Evolutionary conservation across 1,284 basidiomycete species (phyloP), one percentile per base, ranked within the genome.

Genomic region (Sanghuangporus weigelae): DNA sequence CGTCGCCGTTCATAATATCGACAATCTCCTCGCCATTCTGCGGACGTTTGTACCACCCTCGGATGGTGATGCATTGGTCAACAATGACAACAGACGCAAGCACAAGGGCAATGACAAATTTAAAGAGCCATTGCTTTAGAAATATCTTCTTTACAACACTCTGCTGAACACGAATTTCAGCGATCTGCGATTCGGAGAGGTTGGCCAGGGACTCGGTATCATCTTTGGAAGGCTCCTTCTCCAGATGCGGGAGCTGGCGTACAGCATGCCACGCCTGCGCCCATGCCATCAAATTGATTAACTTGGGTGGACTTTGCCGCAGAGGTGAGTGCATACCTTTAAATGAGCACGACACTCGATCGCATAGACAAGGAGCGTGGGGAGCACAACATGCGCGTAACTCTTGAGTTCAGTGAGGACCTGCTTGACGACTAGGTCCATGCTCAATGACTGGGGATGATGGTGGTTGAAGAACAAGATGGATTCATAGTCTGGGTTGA

Each of bases 241-340:
- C 51, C 12, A 49, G 26, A n/a, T 48, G 46, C 2, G 54, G 53
- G 16, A 55, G 23, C 46, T 57, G 60, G 10, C 56, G 23, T 11
- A 62, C 60, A 21, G 60, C 54, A 23, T 62, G 60, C 60, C 53
- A 57, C 2, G 49, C 14, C 60, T 62, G 40, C n/a, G 16, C 19
- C 2, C 44, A 46, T 46, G 44, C 16, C 16, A 14, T 16, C 16
- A 42, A 42, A 42, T n/a, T 42, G 12, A 42, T 11, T 42, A 2
- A 31, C 26, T 31, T 31, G 26, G 40, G 11, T 42, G 51, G 14
- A 38, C 19, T 31, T 10, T 12, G 21, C 16, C 12, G n/a, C 16
- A 2, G 4, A 2, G 44, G 7, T 14, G 16, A n/a, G 7, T 26
- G 14, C 46, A 8, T 38, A 62, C 60, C 60, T 62, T 62, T 10